Evolutionary conservation across 2,329 filamentous ascomycete genomes (phyloP).

Genomic region (Trichoderma arundinaceum): DNA sequence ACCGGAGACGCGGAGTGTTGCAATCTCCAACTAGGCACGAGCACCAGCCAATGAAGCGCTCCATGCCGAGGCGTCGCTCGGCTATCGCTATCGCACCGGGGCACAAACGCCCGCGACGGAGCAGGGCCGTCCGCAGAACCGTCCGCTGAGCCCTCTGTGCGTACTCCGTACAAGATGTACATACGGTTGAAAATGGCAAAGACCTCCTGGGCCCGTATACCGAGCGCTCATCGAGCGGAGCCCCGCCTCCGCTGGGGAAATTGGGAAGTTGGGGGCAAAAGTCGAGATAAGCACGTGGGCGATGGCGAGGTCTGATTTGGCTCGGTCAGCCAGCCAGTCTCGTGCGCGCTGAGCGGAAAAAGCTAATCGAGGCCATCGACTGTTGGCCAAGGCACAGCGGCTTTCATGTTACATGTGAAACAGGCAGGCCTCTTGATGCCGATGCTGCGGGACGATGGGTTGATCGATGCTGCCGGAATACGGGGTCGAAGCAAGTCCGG

Average conservation of each 20-base stretch:
- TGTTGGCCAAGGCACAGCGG: background rate
- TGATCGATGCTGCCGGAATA: background rate
- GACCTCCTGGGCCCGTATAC: constrained; percentile 7
- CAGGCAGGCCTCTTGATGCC: background rate
- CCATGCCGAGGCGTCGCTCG: constrained; percentile 23
- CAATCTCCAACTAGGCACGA: constrained; percentile 10
- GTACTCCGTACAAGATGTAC: too few relatives aligned
- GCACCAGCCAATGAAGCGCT: constrained; percentile 1
- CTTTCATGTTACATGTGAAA: constrained; percentile 7
- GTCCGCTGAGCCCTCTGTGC: too few relatives aligned
- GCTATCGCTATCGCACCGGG: constrained; percentile 29
- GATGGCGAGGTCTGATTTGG: constrained; percentile 22
- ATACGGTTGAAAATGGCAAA: background rate
- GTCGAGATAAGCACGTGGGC: constrained; percentile 26
- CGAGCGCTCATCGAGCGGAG: constrained; percentile 20
- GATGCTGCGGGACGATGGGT: background rate
- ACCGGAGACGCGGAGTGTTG: constrained; percentile 10
- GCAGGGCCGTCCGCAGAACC: too few relatives aligned
- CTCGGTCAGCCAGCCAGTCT: constrained; percentile 13
- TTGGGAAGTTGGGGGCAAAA: constrained; percentile 18
- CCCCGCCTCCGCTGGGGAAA: constrained; percentile 18
- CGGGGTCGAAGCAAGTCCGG: background rate
- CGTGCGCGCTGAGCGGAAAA: background rate
- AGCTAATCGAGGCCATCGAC: constrained; percentile 1
- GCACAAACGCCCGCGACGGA: background rate